Conservation (phyloP, 495 filamentous ascomycete species). For the Penicillium simplicissimum region DNA sequence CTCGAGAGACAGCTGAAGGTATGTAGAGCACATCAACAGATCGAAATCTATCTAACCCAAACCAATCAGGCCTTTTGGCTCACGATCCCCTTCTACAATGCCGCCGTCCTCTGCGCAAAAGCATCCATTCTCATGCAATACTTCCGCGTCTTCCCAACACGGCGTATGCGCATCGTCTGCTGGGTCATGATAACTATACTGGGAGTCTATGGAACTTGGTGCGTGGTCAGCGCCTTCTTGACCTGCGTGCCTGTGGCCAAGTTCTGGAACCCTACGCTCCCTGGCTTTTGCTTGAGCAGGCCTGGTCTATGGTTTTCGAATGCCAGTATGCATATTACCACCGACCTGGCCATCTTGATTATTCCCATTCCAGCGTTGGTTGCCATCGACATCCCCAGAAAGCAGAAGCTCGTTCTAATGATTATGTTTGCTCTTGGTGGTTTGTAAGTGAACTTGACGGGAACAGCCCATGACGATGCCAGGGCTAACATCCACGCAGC, state of each 20-base stretch:
- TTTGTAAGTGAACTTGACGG: constrained; percentile 48
- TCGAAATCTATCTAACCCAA: not conserved
- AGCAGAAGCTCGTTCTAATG: constrained; percentile 49
- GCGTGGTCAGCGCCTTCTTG: constrained; percentile 44
- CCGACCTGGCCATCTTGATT: constrained; percentile 52
- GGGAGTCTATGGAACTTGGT: constrained; percentile 43
- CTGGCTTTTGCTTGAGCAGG: constrained; percentile 41
- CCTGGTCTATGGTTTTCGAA: constrained; percentile 52
- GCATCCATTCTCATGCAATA: constrained; percentile 53
- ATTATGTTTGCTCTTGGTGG: constrained; percentile 53
- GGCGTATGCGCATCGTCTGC: constrained; percentile 41
- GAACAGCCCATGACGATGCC: too few relatives aligned
- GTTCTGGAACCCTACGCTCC: constrained; percentile 40
- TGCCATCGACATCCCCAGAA: constrained; percentile 46
- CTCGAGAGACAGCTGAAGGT: constrained; percentile 44
- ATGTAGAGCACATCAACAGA: not conserved
- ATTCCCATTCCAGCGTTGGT: constrained; percentile 53
- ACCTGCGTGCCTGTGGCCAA: constrained; percentile 51
- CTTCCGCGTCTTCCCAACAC: constrained; percentile 48
- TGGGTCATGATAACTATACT: constrained; percentile 46
- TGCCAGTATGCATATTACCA: constrained; percentile 52
- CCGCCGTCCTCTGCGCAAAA: constrained; percentile 52
- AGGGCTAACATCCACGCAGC: too few relatives aligned
- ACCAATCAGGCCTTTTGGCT: constrained; percentile 43
- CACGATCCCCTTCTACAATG: constrained; percentile 51